phyloP scores from a whole-genome alignment of 306 rosid species.

The Inga oerstediana region DNA sequence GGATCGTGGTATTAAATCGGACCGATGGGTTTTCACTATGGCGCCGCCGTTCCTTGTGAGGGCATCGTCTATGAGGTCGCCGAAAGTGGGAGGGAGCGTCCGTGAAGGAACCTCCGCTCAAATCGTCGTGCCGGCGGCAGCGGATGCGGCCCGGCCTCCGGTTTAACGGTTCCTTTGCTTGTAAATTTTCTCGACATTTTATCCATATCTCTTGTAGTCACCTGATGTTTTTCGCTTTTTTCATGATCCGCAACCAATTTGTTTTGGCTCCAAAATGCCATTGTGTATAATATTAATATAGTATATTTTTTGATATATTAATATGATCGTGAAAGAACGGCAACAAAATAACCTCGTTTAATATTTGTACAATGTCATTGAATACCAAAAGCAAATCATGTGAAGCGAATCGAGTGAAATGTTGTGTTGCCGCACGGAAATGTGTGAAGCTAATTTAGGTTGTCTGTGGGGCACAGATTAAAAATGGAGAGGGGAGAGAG shows the following conservation, averaged over 20 bases:
- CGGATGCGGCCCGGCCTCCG: constrained; percentile 44
- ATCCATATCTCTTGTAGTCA: constrained; percentile 2
- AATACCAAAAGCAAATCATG: not conserved
- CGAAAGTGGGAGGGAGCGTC: constrained; percentile 41
- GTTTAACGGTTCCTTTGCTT: constrained; percentile 30
- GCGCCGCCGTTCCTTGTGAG: constrained; percentile 73
- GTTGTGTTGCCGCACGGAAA: not conserved
- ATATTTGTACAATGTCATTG: too few relatives aligned
- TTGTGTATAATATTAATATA: constrained; percentile 27
- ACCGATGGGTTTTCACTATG: constrained; percentile 78
- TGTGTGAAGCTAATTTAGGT: not conserved
- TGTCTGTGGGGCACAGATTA: not conserved
- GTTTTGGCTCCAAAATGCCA: not conserved
- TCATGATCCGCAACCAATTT: not conserved
- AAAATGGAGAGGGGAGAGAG: not conserved
- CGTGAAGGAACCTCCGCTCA: constrained; percentile 45
- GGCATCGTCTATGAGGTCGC: constrained; percentile 70
- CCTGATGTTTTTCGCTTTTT: not conserved
- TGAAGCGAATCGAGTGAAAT: not conserved
- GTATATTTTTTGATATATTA: not conserved
- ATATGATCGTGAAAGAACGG: not conserved
- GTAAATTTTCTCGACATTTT: not conserved
- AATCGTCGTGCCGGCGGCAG: not conserved
- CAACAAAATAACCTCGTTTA: not conserved
- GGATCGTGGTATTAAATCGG: constrained; percentile 67